Base-by-base conservation (phyloP, 768 basidiomycete genomes). In the Hericium coralloides region DNA sequence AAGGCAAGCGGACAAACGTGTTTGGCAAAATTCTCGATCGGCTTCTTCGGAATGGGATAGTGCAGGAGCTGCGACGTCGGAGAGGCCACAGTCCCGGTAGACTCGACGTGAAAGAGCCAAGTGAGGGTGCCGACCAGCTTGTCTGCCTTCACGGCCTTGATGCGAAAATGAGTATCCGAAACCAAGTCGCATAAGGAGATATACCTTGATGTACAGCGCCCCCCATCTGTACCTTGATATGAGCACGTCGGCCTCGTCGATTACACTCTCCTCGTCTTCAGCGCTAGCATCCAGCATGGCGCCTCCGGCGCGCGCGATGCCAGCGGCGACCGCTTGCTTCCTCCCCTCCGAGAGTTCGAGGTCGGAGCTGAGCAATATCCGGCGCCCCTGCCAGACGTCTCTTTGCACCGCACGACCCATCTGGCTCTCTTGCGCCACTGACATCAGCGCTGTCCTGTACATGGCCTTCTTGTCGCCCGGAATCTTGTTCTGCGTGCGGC, bases 71-170 rank as follows among this genome's bases (percentile, higher is more conserved):
- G 86, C 56, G 88, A 83, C 37, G 82, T 75, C 0, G 93, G 89
- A 5, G 80, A 72, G 9, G 81, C 74, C 4, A 89, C 65, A 0
- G 77, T 69, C 2, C 85, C 84, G 1, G 78, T 79, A 0, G 82
- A 77, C 58, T 90, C 79, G 6, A 90, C 85, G 65, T 87, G 82
- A 67, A 91, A 90, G 12, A 95, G 64, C 94, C 93, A 97, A 1
- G 82, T 75, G 2, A 95, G 74, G 0, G 85, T 91, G 0, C 87
- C 94, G 18, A 98, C 81, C 4, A 80, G 79, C 67, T 85, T 84
- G 15, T 69, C 65, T 4, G 63, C 61, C 25, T 75, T 73, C 20
- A 81, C 77, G 15, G 92, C 90, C 87, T 93, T 65, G 10, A 37
- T 26, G 41, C 38, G 31, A 55, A 18, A 37, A 26, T 58, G 50